Evolutionary conservation across 78 protist species (phyloP).

Genomic region (Cavenderia fasciculata): DNA sequence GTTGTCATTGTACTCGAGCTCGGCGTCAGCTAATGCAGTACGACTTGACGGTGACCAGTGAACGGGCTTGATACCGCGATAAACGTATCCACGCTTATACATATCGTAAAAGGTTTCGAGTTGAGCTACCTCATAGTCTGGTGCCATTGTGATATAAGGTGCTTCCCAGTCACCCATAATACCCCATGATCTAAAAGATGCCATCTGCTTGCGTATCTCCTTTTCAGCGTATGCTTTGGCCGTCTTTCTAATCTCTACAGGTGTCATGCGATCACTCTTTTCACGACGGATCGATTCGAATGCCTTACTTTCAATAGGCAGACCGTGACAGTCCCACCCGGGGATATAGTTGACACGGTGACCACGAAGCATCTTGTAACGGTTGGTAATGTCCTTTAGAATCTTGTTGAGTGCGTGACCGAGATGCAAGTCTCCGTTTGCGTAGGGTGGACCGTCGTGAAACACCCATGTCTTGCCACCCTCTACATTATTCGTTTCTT

Average conservation of each 20-base stretch:
- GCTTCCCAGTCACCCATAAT: constrained; percentile 90
- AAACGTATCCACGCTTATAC: constrained; percentile 84
- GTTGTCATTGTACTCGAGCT: constrained; percentile 90
- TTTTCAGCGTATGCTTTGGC: constrained; percentile 78
- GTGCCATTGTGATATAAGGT: constrained; percentile 87
- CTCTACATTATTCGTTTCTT: constrained; percentile 25
- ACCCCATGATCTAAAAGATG: constrained; percentile 59
- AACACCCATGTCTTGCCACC: constrained; percentile 72
- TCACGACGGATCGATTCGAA: constrained; percentile 40
- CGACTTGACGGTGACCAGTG: constrained; percentile 94
- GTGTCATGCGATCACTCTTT: background rate
- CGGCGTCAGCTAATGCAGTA: constrained; percentile 98
- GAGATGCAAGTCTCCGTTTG: constrained; percentile 93
- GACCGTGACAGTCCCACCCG: constrained; percentile 95
- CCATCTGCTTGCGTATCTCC: constrained; percentile 64
- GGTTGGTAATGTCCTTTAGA: constrained; percentile 90
- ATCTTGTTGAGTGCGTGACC: constrained; percentile 89
- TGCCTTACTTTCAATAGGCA: constrained; percentile 95
- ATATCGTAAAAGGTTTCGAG: constrained; percentile 84
- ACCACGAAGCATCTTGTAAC: constrained; percentile 84
- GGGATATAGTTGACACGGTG: constrained; percentile 60
- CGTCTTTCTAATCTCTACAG: constrained; percentile 64
- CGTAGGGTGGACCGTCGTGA: constrained; percentile 98
- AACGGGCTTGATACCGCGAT: constrained; percentile 93
- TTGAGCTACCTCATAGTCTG: constrained; percentile 89